A percentile compares a stretch with the other conserved stretches of the same genome.
These are phyloP conservation scores for Pelargonium myrrhifolium DNA, from an alignment of 441 rosid genomes.

Conservation along the genomic window DNA sequence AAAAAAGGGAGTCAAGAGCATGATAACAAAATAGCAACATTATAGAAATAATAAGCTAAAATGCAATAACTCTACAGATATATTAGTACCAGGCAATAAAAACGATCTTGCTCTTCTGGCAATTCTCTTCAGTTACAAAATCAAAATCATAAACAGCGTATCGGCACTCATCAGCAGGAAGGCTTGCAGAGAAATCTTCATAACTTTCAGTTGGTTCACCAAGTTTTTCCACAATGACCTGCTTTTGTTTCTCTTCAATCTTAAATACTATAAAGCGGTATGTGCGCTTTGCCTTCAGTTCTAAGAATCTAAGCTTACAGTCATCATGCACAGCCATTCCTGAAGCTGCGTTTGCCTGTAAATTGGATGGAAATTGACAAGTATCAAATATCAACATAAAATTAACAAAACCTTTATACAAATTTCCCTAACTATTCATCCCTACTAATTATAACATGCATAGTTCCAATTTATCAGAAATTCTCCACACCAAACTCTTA, in stretches of 20 bases:
- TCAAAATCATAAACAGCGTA: constrained; percentile 9
- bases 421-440: not conserved
- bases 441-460: not conserved
- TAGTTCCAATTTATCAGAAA: not conserved
- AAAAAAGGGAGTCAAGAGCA: not conserved
- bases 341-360: constrained; percentile 9
- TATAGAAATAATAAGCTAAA: not conserved
- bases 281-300: constrained; percentile 8
- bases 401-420: not conserved
- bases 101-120: constrained; percentile 8
- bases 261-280: constrained; percentile 10
- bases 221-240: constrained; percentile 12
- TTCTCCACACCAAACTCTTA: not conserved
- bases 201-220: constrained; percentile 7
- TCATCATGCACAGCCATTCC: constrained; percentile 8
- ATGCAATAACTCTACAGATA: not conserved
- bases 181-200: constrained; percentile 9
- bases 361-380: not conserved
- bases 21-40: not conserved
- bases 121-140: constrained; percentile 9
- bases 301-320: constrained; percentile 10
- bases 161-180: constrained; percentile 12
- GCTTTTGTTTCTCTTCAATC: constrained; percentile 11
- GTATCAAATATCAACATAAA: not conserved
- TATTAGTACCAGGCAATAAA: constrained; percentile 7